Conservation (phyloP, 495 filamentous ascomycete species). For the Aspergillus indologenus region DNA sequence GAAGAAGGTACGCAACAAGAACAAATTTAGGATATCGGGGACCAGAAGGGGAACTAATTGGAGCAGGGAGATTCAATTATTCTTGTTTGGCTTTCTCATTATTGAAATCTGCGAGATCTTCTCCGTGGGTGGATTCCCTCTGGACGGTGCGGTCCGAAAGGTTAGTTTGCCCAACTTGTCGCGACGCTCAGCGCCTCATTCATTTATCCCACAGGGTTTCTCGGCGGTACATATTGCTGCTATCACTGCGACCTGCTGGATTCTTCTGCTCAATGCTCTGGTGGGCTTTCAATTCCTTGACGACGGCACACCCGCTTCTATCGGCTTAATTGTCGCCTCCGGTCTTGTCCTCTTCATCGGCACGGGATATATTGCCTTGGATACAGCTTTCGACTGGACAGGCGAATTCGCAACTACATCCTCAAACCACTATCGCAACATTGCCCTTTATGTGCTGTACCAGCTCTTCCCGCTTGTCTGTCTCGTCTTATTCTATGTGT, state of each 20-base stretch:
- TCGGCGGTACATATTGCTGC: conserved; percentile 88
- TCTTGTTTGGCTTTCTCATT: conserved; percentile 82
- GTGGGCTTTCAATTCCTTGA: conserved; percentile 93
- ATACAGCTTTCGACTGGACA: conserved; percentile 88
- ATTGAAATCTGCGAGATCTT: conserved; percentile 96
- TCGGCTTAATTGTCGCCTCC: conserved; percentile 71
- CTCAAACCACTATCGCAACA: conserved; percentile 60
- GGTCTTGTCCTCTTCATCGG: conserved; percentile 74
- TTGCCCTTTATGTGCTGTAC: conserved; percentile 90
- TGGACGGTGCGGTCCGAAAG: conserved; percentile 61
- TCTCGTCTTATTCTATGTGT: conserved; percentile 73
- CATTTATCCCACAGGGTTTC: conserved; percentile 62
- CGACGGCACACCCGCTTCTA: conserved; percentile 81
- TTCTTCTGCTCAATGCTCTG: conserved; percentile 85
- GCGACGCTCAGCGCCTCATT: conserved; percentile 1
- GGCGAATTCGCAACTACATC: conserved; percentile 64
- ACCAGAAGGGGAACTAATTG: background rate
- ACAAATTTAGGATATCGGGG: background rate
- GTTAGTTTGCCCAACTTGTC: conserved; percentile 17
- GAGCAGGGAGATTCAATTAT: conserved; percentile 89
- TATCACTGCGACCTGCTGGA: conserved; percentile 85
- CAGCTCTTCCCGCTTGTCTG: conserved; percentile 89
- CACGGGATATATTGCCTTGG: conserved; percentile 91
- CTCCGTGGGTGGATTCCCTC: conserved; percentile 82
- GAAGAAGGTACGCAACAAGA: conserved; percentile 64